Conservation (phyloP, 768 basidiomycete species). For the Hortiboletus flavorubellus region DNA sequence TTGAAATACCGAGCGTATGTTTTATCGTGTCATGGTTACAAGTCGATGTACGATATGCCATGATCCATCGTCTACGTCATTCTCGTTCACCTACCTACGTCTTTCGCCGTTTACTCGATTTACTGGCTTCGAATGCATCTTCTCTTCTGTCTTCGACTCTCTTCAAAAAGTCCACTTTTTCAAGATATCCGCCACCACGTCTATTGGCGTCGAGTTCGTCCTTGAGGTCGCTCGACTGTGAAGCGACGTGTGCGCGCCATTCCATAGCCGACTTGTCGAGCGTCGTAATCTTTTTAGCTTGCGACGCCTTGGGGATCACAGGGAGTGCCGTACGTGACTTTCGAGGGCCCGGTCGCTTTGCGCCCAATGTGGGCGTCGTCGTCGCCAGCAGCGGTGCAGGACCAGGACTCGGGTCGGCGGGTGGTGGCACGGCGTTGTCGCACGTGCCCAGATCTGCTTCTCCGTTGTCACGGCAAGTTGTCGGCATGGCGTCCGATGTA, state of each 20-base stretch:
- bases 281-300: constrained; percentile 75
- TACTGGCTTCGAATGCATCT: constrained; percentile 55
- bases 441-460: not conserved
- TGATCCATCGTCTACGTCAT: not conserved
- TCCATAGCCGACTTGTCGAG: constrained; percentile 87
- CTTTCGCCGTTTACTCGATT: constrained; percentile 49
- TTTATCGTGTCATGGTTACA: not conserved
- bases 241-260: constrained; percentile 66
- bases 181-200: constrained; percentile 75
- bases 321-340: constrained; percentile 60
- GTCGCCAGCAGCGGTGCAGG: not conserved
- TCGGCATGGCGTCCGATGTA: constrained; percentile 1
- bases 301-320: constrained; percentile 49
- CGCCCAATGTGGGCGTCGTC: not conserved
- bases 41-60: constrained; percentile 10
- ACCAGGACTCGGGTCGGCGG: not conserved
- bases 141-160: constrained; percentile 73
- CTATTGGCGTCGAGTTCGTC: constrained; percentile 76
- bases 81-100: constrained; percentile 8
- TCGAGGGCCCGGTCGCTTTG: constrained; percentile 59
- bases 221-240: constrained; percentile 43
- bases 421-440: not conserved
- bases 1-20: not conserved
- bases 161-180: constrained; percentile 79
- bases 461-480: constrained; percentile 3